Base-by-base conservation (phyloP, 192 early-diverging fungal species). In the Ambispora gerdemannii region DNA sequence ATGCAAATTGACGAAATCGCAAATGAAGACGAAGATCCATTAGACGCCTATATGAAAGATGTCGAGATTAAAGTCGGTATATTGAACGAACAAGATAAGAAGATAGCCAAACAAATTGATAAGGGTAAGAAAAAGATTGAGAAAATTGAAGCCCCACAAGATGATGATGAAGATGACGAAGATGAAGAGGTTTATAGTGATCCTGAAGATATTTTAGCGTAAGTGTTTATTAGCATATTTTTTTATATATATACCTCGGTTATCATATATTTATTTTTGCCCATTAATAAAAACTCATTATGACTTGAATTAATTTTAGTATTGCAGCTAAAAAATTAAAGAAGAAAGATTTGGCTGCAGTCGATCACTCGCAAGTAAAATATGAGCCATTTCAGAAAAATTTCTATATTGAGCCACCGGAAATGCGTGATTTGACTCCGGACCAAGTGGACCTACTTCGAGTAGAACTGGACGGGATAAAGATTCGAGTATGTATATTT, bases 361-460 rank as follows among this genome's bases (percentile, higher is more conserved):
- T 96, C 17, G 92, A 99, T 71, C 95, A 99, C 75, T 79, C 86
- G 4, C 84, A 86, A 58, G 87, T 93, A 63, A 82, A 85, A 19
- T 98, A 99, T 71, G 92, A 95, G 71, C 76, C 79, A 34, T 98
- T 98, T 76, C 82, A 88, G 49, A 94, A 95, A 70, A 84, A 96
- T 74, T 98, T 99, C 77, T 98, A 91, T 74, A 91, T 98, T 31
- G 97, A 98, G 60, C 95, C 97, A 13, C 89, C 91, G 17, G 97
- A 98, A 69, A 75, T 98, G 53, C 85, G 86, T 27, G 84, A 85
- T 28, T 69, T 98, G 81, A 93, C 93, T 2, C 69, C 76, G 0
- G 94, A 89, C 36, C 89, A 97, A 50, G 93, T 99, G 3, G 91
- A 95, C 25, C 79, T 84, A 55, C 82, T 93, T 74, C 87, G 96